phyloP scores from a whole-genome alignment of 306 rosid species.

The Dicorynia guianensis region DNA sequence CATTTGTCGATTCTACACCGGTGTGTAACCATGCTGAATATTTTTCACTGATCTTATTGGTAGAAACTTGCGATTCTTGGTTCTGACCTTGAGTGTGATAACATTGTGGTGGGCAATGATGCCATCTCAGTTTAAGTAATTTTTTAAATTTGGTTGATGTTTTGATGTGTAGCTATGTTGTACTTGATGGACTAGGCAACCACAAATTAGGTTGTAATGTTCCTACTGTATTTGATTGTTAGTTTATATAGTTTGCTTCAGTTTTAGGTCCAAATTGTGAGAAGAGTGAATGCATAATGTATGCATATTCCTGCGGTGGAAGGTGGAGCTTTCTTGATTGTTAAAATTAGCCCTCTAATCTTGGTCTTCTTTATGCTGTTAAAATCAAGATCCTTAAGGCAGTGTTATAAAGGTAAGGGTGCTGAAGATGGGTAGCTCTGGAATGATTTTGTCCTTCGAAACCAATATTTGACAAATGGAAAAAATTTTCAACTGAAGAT shows the following conservation, averaged over 20 bases:
- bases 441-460: not conserved
- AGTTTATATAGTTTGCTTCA: constrained; percentile 2
- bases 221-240: constrained; percentile 6
- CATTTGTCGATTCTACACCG: not conserved
- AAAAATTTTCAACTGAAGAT: not conserved
- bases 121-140: not conserved
- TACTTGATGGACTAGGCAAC: constrained; percentile 16
- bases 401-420: not conserved
- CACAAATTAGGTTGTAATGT: not conserved
- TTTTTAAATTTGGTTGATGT: constrained; percentile 11
- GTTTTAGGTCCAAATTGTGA: not conserved
- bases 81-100: not conserved
- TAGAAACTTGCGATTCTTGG: not conserved
- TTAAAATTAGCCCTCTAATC: constrained; percentile 1
- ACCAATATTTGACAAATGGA: constrained; percentile 3
- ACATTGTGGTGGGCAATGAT: not conserved
- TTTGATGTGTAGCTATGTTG: not conserved
- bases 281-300: not conserved
- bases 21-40: not conserved
- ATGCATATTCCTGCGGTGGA: not conserved
- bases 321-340: constrained; percentile 8
- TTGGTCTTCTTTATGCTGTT: constrained; percentile 26
- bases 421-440: not conserved
- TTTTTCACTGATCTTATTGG: not conserved
- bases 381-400: not conserved